Conservation (phyloP, 768 basidiomycete genomes). For the Kwoniella mangroviensis region DNA sequence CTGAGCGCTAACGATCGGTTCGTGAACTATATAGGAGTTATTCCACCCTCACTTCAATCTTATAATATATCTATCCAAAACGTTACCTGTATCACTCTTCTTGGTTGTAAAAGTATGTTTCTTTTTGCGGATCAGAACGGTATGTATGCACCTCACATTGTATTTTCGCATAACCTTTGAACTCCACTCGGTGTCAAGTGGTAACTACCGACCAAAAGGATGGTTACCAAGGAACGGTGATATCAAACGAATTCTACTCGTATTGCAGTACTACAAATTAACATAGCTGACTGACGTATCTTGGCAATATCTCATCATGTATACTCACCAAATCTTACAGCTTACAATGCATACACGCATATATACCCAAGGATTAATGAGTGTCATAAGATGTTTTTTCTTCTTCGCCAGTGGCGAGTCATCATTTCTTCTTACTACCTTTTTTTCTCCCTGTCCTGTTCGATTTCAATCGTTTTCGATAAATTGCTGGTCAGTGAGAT, state of each 20-base stretch:
- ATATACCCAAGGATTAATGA: neutral
- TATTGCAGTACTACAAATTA: neutral
- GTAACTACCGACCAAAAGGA: neutral
- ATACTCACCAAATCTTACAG: neutral
- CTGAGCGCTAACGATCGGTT: neutral
- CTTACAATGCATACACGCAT: neutral
- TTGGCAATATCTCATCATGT: neutral
- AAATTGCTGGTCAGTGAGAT: conserved; percentile 6
- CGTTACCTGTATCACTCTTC: neutral
- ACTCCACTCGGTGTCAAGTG: neutral
- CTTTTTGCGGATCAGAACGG: neutral
- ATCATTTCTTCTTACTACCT: neutral
- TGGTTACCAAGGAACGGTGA: conserved; percentile 4
- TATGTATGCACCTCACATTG: neutral
- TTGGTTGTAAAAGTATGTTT: neutral
- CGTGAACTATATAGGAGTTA: conserved; percentile 33
- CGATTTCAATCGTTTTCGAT: neutral
- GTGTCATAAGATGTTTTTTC: neutral
- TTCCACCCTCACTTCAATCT: conserved; percentile 47
- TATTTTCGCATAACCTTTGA: neutral
- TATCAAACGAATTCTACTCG: neutral
- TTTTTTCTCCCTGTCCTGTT: neutral
- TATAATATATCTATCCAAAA: conserved; percentile 24
- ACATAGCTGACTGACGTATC: neutral
- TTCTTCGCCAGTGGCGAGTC: neutral